Base-by-base conservation (phyloP, 352 stramenopile genomes). In the Sclerospora graminicola region DNA sequence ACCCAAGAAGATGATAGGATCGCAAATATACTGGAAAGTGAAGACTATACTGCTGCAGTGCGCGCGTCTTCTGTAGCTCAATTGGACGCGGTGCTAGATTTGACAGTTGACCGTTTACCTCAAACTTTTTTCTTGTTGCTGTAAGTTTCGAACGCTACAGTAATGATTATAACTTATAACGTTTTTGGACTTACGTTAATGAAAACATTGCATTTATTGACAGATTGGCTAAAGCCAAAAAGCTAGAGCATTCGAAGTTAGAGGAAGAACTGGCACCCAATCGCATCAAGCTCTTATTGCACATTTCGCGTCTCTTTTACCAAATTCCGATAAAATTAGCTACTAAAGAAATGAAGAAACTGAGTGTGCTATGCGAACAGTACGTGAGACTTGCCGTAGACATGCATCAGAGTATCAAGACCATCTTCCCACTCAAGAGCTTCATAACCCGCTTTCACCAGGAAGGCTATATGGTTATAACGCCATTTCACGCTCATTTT, bases 391-490 rank as follows among this genome's bases (percentile, higher is more conserved):
- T 77, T 34, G 68, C 69, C 1, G 58, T 73, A 30, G 68, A 78
- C 7, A 46, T 77, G 47, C 48, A 71, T 13, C 66, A 77, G 53
- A 70, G 63, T 26, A 62, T 88, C 49, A 75, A 72, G 51, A 51
- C 71, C 8, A 54, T 90, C 34, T 84, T 76, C 45, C 75, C 80
- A 18, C 69, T 92, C 34, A 69, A 74, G 48, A 69, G 56, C 51
- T 70, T 92, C 34, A 53, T 92, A 18, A 60, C 38, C 4, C 70
- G 73, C 48, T 79, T 86, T 45, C 54, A 80, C 51, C 43, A 69
- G 40, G 66, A 86, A 11, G 67, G 63, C 30, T 45, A 82, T 48
- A 64, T 54, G 14, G 48, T 56, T 40, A 48, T 92, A 36, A 89
- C 75, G 26, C 68, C 75, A 15, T 35, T 88, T 15, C 81, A 90